These are phyloP conservation scores for Sphagnum magellanicum DNA, from an alignment of 228 moss, liverwort and hornwort genomes.

Conservation along the genomic window DNA sequence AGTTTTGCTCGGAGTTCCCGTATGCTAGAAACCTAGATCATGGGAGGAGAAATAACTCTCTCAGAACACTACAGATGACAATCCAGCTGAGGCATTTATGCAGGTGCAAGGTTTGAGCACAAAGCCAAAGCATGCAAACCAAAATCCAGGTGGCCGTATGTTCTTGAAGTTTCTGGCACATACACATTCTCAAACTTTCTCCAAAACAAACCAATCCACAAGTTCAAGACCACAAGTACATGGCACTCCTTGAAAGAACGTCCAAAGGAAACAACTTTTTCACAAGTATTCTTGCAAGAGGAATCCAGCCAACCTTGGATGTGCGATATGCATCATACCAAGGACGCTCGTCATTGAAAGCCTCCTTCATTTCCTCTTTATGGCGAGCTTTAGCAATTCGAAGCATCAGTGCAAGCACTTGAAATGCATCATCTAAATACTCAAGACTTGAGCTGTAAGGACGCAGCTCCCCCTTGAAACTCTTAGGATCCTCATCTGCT, in stretches of 20 bases:
- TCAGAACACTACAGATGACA: background rate
- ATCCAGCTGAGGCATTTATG: background rate
- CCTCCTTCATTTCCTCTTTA: conserved; percentile 67
- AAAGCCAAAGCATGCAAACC: background rate
- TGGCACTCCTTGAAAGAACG: no score
- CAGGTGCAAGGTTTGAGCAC: no score
- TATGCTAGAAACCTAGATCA: conserved; percentile 39
- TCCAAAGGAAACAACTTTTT: no score
- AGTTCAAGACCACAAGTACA: no score
- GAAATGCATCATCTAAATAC: conserved; percentile 59
- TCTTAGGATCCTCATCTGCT: conserved; percentile 18
- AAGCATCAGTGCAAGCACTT: conserved; percentile 50
- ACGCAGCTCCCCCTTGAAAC: conserved; percentile 29
- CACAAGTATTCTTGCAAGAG: background rate
- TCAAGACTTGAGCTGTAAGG: conserved; percentile 46
- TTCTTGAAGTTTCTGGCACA: background rate
- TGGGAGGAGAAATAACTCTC: background rate
- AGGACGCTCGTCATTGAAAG: conserved; percentile 53
- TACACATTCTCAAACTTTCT: background rate
- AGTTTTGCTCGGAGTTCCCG: conserved; percentile 51
- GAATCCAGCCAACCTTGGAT: conserved; percentile 31
- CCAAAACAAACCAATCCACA: background rate
- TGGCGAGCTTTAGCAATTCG: conserved; percentile 65
- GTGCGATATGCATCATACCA: conserved; percentile 57
- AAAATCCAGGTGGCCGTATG: background rate